Percentiles rank a stretch among this genome's conserved stretches.
Conservation (phyloP, 495 filamentous ascomycete genomes). For the Talaromyces stipitatus region DNA sequence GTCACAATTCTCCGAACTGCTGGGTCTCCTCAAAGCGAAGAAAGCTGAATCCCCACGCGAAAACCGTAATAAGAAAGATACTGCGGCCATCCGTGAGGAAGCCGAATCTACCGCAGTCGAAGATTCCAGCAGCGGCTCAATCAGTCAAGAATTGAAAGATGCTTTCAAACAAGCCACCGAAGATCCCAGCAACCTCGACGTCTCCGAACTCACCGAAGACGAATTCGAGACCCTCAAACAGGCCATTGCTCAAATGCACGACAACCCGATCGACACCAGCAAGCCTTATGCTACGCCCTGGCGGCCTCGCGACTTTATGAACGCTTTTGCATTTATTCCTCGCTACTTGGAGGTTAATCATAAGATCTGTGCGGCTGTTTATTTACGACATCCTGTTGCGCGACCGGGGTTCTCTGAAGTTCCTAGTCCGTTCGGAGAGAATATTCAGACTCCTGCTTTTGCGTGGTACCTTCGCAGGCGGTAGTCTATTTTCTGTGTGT, state of each 20-base stretch:
- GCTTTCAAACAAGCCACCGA: slow-evolving; percentile 35
- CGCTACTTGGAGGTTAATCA: slow-evolving; percentile 96
- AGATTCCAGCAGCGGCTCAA: slow-evolving; percentile 10
- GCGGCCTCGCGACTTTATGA: slow-evolving; percentile 80
- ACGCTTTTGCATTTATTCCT: slow-evolving; percentile 88
- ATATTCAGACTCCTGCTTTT: slow-evolving; percentile 67
- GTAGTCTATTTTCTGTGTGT: slow-evolving; percentile 30
- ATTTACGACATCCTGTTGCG: slow-evolving; percentile 92
- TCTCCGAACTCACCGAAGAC: slow-evolving; percentile 27
- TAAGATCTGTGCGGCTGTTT: slow-evolving; percentile 90
- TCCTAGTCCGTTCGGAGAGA: slow-evolving; percentile 67
- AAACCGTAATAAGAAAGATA: slow-evolving; percentile 12
- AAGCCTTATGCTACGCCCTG: slow-evolving; percentile 92
- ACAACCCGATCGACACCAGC: slow-evolving; percentile 65
- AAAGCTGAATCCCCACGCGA: slow-evolving; percentile 11
- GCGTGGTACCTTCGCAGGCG: slow-evolving; percentile 89
- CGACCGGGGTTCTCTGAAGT: slow-evolving; percentile 81
- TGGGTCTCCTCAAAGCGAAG: slow-evolving; percentile 33
- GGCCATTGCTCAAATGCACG: slow-evolving; percentile 48
- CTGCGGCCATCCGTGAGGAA: slow-evolving; percentile 14
- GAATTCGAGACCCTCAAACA: slow-evolving; percentile 36
- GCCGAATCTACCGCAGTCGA: slow-evolving; percentile 10
- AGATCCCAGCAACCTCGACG: slow-evolving; percentile 25
- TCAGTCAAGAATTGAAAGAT: slow-evolving; percentile 29
- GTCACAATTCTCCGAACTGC: slow-evolving; percentile 42